Base-by-base conservation (phyloP, 1,139 yeast species). In the Scheffersomyces insectosa region DNA sequence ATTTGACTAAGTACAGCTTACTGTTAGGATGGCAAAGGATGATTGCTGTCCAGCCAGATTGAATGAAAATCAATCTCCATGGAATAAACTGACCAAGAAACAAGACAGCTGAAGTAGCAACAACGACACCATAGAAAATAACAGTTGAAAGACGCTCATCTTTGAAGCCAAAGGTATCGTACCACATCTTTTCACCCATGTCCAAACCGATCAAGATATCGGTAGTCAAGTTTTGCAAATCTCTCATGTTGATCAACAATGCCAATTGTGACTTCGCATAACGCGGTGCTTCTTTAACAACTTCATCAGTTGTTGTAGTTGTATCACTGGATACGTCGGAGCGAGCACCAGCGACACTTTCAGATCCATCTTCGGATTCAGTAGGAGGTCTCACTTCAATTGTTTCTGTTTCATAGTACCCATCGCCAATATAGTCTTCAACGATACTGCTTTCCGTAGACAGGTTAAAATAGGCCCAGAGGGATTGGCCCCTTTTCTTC, bases 131-230 rank as follows among this genome's bases (percentile, higher is more conserved):
- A 36, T 68, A 60, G 36, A 80, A 68, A 2, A 81, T 62, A n/a
- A 74, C 59, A 0, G 95, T 85, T 0, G 95, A 81, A 23, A 73
- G 63, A 42, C 79, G 71, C 56, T 88, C 96, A 60, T 88, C 85
- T 44, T 75, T 75, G 57, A 89, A 89, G 3, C 86, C 85, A 10
- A 88, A 88, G 4, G 85, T 76, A 12, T 85, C 85, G 51, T 69
- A 75, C 54, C 83, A 70, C 45, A 83, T 77, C 14, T 64, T 65
- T 44, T 88, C 91, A 3, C 79, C 64, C 13, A 68, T 62, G 23
- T 84, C 84, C 40, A 82, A 65, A 0, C 73, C 61, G 25, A 70
- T 64, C 28, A 88, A 72, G 3, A 85, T 48, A 41, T 80, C 80
- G 0, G 85, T 69, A 16, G 90, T 79, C 35, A 82, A 64, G 44